Evolutionary conservation across 805 yeast genomes (phyloP).

Genomic region (Metschnikowia gruessii): DNA sequence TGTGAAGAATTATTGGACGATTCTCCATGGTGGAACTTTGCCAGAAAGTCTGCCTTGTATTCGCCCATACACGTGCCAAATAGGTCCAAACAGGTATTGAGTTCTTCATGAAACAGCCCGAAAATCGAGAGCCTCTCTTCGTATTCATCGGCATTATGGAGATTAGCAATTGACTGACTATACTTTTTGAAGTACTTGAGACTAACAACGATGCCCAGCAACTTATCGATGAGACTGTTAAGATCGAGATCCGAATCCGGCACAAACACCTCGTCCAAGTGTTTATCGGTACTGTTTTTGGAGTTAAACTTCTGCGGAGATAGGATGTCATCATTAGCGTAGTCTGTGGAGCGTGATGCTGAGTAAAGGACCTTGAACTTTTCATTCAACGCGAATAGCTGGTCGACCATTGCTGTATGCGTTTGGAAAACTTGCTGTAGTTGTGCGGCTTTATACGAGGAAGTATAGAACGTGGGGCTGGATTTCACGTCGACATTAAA

Average conservation of each 20-base stretch:
- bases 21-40: background rate
- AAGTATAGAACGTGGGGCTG: slow-evolving; percentile 6
- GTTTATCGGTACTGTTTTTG: background rate
- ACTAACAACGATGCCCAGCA: slow-evolving; percentile 33
- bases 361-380: slow-evolving; percentile 22
- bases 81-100: slow-evolving; percentile 28
- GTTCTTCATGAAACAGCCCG: slow-evolving; percentile 34
- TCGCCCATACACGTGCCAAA: slow-evolving; percentile 31
- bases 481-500: slow-evolving; percentile 12
- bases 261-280: slow-evolving; percentile 7
- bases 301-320: background rate
- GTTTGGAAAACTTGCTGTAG: slow-evolving; percentile 23
- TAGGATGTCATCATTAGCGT: slow-evolving; percentile 18
- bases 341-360: slow-evolving; percentile 13
- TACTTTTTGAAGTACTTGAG: slow-evolving; percentile 38
- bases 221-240: slow-evolving; percentile 28
- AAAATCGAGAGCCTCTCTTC: slow-evolving; percentile 38
- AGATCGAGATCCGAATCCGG: slow-evolving; percentile 20
- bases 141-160: slow-evolving; percentile 30
- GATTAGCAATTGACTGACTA: slow-evolving; percentile 28
- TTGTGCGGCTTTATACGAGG: slow-evolving; percentile 19
- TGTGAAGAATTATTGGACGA: slow-evolving; percentile 20
- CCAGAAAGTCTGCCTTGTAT: slow-evolving; percentile 16
- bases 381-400: slow-evolving; percentile 26
- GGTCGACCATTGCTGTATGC: slow-evolving; percentile 25